These are phyloP conservation scores for Sextonia rubra DNA, from an alignment of 164 flowering plant species.

Conservation along the genomic window DNA sequence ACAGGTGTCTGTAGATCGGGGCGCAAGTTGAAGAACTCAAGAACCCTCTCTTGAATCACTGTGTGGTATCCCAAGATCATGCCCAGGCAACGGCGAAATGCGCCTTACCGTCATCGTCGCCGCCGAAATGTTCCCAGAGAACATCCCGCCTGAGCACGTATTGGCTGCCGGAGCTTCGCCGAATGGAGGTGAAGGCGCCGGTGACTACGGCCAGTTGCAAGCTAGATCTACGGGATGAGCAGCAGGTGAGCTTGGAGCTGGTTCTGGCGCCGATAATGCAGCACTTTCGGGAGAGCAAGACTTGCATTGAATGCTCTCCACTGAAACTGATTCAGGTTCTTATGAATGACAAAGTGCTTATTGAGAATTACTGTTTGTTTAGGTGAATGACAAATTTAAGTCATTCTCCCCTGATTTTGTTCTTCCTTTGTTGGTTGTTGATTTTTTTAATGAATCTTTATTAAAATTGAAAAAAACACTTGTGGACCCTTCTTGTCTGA, in stretches of 20 bases:
- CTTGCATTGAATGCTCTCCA: conserved; percentile 96
- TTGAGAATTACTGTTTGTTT: too few relatives aligned
- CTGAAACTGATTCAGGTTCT: conserved; percentile 73
- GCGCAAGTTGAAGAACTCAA: conserved; percentile 55
- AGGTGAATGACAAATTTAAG: too few relatives aligned
- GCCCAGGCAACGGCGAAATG: too few relatives aligned
- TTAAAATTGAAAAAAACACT: too few relatives aligned
- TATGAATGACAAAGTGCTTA: not conserved
- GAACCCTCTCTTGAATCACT: conserved; percentile 66
- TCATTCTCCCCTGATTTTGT: too few relatives aligned
- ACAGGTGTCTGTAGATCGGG: conserved; percentile 91
- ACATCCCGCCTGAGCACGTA: conserved; percentile 57
- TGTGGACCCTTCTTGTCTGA: too few relatives aligned
- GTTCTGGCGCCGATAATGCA: conserved; percentile 98
- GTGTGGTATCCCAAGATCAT: conserved; percentile 79
- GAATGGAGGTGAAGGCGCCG: conserved; percentile 63
- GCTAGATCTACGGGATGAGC: conserved; percentile 82
- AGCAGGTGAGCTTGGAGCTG: conserved; percentile 66
- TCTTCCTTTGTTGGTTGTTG: too few relatives aligned
- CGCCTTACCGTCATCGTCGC: conserved; percentile 67
- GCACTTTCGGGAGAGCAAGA: conserved; percentile 94
- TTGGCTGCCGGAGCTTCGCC: conserved; percentile 94
- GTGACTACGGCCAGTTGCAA: conserved; percentile 71
- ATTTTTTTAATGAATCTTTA: too few relatives aligned
- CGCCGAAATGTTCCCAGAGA: conserved; percentile 55